A percentile compares a stretch with the other conserved stretches of the same genome.
These are phyloP conservation scores for Dryas alaskensis DNA, from an alignment of 306 rosid genomes.

Conservation along the genomic window DNA sequence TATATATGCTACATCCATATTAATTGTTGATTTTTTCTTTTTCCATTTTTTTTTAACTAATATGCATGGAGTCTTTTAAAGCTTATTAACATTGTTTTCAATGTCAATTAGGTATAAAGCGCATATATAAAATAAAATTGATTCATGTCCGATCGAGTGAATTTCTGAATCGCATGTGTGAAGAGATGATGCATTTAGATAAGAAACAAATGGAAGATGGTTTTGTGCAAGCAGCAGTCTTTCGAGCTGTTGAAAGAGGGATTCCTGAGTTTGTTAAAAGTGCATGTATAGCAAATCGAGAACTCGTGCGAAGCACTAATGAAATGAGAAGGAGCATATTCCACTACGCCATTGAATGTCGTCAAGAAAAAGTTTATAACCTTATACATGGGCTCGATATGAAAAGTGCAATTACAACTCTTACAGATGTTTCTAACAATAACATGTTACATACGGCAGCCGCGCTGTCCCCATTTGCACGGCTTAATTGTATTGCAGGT, in stretches of 20 bases:
- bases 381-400: background rate
- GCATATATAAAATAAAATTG: background rate
- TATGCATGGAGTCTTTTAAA: background rate
- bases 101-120: background rate
- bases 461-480: background rate
- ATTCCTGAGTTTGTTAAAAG: background rate
- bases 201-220: rapidly evolving
- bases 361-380: slow-evolving; percentile 16
- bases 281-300: background rate
- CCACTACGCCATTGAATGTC: background rate
- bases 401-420: background rate
- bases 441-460: slow-evolving; percentile 22
- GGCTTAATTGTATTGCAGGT: slow-evolving; percentile 2
- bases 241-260: slow-evolving; percentile 5
- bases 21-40: background rate
- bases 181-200: background rate
- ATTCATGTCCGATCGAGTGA: background rate
- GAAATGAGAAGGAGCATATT: background rate
- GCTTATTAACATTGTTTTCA: background rate
- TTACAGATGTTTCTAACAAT: background rate
- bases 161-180: background rate
- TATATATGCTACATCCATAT: background rate
- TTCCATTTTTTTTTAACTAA: background rate
- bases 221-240: background rate
- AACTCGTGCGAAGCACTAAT: background rate